Percentiles rank a stretch among this genome's conserved stretches.
These are phyloP conservation scores for Gyrodon lividus DNA, from an alignment of 768 basidiomycete species.

Conservation along the genomic window DNA sequence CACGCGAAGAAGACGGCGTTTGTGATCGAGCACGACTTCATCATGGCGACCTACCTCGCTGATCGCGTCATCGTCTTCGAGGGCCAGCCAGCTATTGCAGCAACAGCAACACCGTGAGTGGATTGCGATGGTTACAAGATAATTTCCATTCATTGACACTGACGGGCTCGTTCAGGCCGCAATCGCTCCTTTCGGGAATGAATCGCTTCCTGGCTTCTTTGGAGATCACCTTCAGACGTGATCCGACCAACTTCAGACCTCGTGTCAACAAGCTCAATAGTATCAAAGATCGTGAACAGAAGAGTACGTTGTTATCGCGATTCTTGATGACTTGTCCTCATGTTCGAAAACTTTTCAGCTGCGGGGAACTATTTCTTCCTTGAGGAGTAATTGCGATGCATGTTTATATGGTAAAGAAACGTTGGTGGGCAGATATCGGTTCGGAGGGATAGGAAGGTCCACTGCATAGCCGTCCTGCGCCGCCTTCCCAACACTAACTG, in stretches of 20 bases:
- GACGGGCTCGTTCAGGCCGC: constrained; percentile 56
- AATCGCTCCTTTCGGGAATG: constrained; percentile 94
- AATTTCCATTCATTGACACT: constrained; percentile 1
- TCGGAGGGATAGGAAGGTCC: constrained; percentile 12
- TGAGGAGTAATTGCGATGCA: constrained; percentile 54
- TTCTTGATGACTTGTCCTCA: constrained; percentile 7
- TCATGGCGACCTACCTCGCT: constrained; percentile 99
- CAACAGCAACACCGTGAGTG: constrained; percentile 87
- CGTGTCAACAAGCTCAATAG: constrained; percentile 84
- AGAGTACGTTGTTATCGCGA: constrained; percentile 46
- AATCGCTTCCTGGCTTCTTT: constrained; percentile 94
- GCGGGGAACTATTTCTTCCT: constrained; percentile 92
- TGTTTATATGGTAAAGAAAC: background rate
- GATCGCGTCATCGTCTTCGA: constrained; percentile 95
- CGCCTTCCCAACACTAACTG: constrained; percentile 7
- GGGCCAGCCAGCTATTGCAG: constrained; percentile 80
- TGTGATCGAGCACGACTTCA: constrained; percentile 99
- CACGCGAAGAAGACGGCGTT: constrained; percentile 98
- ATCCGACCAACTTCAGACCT: constrained; percentile 91
- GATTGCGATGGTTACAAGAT: background rate
- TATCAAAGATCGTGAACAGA: constrained; percentile 88
- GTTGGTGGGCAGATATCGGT: background rate
- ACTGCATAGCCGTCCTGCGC: constrained; percentile 4
- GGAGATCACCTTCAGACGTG: constrained; percentile 97
- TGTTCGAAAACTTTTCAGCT: constrained; percentile 39